These are phyloP conservation scores for Pseudozyma pruni DNA, from an alignment of 1,284 basidiomycete species.

Conservation along the genomic window DNA sequence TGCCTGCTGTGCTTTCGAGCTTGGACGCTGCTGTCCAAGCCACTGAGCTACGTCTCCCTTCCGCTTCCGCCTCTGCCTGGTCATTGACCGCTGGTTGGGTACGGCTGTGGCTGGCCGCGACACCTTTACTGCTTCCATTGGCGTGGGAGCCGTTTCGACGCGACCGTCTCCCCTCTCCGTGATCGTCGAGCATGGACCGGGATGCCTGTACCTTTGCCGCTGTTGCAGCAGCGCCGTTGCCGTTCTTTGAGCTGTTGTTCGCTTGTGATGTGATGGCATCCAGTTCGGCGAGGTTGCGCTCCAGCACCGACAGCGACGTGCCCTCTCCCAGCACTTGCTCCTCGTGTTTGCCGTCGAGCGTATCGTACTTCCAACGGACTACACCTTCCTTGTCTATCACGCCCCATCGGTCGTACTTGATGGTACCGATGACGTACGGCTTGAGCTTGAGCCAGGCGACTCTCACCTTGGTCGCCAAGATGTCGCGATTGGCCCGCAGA, in stretches of 20 bases:
- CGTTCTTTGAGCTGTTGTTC: background rate
- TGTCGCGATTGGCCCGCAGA: conserved; percentile 56
- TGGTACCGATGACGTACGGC: conserved; percentile 57
- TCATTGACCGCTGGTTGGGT: background rate
- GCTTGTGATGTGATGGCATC: conserved; percentile 23
- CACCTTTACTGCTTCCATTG: background rate
- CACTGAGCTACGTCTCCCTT: conserved; percentile 15
- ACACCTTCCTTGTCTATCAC: conserved; percentile 47
- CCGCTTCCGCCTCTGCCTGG: conserved; percentile 5
- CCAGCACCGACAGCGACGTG: conserved; percentile 47
- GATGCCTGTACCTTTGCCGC: conserved; percentile 10
- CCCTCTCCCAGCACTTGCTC: conserved; percentile 55
- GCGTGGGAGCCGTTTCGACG: conserved; percentile 3
- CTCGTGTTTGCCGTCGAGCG: conserved; percentile 48
- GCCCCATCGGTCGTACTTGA: conserved; percentile 52
- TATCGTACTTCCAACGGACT: conserved; percentile 53
- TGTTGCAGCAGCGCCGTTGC: background rate
- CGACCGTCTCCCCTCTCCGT: background rate
- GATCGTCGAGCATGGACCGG: conserved; percentile 5
- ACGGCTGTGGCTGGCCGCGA: background rate
- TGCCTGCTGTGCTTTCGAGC: conserved; percentile 11
- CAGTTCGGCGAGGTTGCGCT: conserved; percentile 48
- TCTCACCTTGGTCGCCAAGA: conserved; percentile 59
- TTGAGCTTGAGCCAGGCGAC: conserved; percentile 58
- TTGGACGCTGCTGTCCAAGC: conserved; percentile 15